Percentiles rank a stretch among this genome's conserved stretches.
Conservation (phyloP, 83 land plant genomes). For the Diphasiastrum complanatum region DNA sequence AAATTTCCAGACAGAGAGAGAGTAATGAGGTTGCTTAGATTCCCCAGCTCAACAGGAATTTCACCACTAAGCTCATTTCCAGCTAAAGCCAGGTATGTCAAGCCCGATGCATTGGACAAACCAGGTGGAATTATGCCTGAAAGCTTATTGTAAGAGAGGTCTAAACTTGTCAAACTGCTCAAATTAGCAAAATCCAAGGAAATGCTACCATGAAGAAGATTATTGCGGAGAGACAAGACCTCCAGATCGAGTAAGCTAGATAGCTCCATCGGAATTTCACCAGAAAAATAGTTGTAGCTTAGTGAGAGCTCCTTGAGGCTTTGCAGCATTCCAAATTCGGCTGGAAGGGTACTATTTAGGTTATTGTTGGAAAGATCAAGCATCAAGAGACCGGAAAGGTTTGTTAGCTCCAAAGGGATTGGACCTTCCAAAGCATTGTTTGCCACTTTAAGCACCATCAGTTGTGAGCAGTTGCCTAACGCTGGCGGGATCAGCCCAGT, state of each 20-base stretch:
- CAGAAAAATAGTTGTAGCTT: neutral
- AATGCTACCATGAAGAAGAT: neutral
- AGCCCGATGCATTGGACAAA: neutral
- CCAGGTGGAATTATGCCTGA: neutral
- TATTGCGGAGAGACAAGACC: neutral
- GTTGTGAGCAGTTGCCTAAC: slow-evolving; percentile 1
- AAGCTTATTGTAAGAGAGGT: slow-evolving; percentile 7
- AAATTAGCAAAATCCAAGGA: slow-evolving; percentile 1
- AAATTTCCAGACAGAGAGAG: slow-evolving; percentile 1
- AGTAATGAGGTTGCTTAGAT: neutral
- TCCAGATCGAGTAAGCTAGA: neutral
- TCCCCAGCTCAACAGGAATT: slow-evolving; percentile 7
- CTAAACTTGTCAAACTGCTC: neutral
- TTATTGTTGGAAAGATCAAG: slow-evolving; percentile 1
- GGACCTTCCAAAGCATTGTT: slow-evolving; percentile 6
- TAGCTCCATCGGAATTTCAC: neutral
- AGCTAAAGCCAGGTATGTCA: neutral
- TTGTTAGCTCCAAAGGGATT: slow-evolving; percentile 1
- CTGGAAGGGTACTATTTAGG: neutral
- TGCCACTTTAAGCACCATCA: neutral
- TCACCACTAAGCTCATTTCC: slow-evolving; percentile 1
- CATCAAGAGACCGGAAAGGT: neutral
- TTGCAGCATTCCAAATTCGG: neutral
- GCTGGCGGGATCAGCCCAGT: neutral
- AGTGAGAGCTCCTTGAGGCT: slow-evolving; percentile 1